A percentile compares a stretch with the other conserved stretches of the same genome.
phyloP scores from a whole-genome alignment of 805 yeast genomes.

The Aciculoconidium aculeatum region DNA sequence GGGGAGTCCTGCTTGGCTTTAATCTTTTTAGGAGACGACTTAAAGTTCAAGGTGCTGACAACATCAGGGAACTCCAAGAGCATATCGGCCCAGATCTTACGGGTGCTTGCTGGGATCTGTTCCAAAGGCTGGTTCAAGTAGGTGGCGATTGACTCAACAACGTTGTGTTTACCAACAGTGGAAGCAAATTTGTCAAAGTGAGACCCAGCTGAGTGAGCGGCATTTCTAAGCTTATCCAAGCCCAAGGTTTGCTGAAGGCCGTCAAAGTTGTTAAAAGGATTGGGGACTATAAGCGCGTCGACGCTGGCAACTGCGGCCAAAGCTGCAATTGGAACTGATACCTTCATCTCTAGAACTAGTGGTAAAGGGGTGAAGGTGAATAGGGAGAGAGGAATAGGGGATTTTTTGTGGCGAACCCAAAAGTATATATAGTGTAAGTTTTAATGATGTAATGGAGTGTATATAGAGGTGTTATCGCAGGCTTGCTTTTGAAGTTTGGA shows the following conservation, averaged over 20 bases:
- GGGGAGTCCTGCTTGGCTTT: slow-evolving; percentile 8
- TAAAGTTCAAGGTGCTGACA: slow-evolving; percentile 42
- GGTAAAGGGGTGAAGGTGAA: too few relatives aligned
- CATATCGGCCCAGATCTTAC: slow-evolving; percentile 59
- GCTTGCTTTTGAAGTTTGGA: too few relatives aligned
- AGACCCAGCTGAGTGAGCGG: slow-evolving; percentile 2
- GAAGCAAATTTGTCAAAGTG: slow-evolving; percentile 5
- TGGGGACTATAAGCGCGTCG: slow-evolving; percentile 19
- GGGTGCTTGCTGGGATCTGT: slow-evolving; percentile 43
- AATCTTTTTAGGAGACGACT: slow-evolving; percentile 41
- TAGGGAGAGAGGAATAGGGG: too few relatives aligned
- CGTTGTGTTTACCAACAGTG: slow-evolving; percentile 13
- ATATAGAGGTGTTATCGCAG: too few relatives aligned
- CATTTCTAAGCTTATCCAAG: slow-evolving; percentile 7
- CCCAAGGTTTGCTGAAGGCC: slow-evolving; percentile 17
- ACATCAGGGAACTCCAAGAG: slow-evolving; percentile 54
- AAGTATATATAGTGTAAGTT: too few relatives aligned
- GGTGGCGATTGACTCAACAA: slow-evolving; percentile 45
- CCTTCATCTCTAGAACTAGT: slow-evolving; percentile 12
- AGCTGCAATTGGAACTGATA: slow-evolving; percentile 13
- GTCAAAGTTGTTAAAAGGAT: slow-evolving; percentile 15
- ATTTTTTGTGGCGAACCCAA: too few relatives aligned
- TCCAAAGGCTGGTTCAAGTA: slow-evolving; percentile 48
- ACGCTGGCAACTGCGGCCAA: slow-evolving; percentile 16
- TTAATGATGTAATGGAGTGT: too few relatives aligned